These are phyloP conservation scores for Lactarius akahatsu DNA, from an alignment of 768 basidiomycete genomes.

Conservation along the genomic window DNA sequence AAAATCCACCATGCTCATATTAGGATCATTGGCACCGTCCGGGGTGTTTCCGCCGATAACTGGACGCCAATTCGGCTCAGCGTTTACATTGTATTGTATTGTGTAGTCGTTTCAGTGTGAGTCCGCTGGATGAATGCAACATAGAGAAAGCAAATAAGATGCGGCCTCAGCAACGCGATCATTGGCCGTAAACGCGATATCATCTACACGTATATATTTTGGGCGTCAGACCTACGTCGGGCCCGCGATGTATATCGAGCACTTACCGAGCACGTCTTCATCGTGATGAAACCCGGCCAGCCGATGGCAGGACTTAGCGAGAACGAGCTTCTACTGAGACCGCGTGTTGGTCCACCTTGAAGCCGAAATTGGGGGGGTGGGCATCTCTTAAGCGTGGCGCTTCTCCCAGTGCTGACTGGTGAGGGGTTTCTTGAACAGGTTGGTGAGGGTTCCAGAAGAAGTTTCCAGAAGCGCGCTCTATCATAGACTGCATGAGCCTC, in stretches of 20 bases:
- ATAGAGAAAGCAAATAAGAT: neutral
- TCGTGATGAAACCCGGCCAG: slow-evolving; percentile 27
- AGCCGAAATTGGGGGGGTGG: slow-evolving; percentile 29
- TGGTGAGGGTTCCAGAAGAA: slow-evolving; percentile 21
- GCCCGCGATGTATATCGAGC: neutral
- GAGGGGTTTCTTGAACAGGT: no score
- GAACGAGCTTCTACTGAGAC: neutral
- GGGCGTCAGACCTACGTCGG: neutral
- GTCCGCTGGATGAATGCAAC: no score
- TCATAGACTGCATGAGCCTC: slow-evolving; percentile 22
- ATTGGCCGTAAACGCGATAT: neutral
- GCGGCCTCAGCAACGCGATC: neutral
- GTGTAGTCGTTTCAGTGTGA: neutral
- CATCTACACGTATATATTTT: neutral
- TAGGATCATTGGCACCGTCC: neutral
- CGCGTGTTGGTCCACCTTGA: slow-evolving; percentile 24
- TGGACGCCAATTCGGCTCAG: neutral
- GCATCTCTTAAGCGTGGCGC: slow-evolving; percentile 28
- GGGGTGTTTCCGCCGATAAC: neutral
- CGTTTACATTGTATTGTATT: neutral
- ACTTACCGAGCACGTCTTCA: slow-evolving; percentile 15
- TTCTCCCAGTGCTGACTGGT: slow-evolving; percentile 18
- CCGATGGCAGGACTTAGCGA: slow-evolving; percentile 14
- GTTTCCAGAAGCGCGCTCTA: slow-evolving; percentile 23
- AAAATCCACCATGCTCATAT: neutral